Conservation (phyloP, 495 filamentous ascomycete species). For the Penicillium herquei region DNA sequence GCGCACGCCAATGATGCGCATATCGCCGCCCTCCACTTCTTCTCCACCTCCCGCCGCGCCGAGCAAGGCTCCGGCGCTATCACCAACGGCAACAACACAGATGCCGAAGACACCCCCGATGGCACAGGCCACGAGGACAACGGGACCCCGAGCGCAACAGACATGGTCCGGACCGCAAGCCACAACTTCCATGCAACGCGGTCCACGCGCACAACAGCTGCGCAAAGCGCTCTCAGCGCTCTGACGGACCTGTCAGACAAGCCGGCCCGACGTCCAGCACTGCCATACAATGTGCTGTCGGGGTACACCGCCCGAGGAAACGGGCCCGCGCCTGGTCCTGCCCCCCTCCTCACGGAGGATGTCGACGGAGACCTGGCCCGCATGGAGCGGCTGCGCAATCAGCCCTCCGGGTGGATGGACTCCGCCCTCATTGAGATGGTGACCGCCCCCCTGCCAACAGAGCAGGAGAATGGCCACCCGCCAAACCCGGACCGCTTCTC, state of each 20-base stretch:
- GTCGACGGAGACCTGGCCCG: constrained; percentile 58
- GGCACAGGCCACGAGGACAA: constrained; percentile 53
- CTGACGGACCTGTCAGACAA: constrained; percentile 65
- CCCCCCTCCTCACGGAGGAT: constrained; percentile 55
- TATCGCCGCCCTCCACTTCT: constrained; percentile 59
- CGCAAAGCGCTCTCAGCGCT: constrained; percentile 55
- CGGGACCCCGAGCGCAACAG: constrained; percentile 52
- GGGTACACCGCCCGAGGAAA: constrained; percentile 48
- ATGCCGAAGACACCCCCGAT: constrained; percentile 44
- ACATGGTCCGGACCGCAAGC: constrained; percentile 71
- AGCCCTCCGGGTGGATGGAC: constrained; percentile 40
- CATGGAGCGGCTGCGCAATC: constrained; percentile 46
- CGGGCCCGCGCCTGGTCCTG: constrained; percentile 48
- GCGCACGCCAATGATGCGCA: constrained; percentile 71
- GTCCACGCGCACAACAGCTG: constrained; percentile 58
- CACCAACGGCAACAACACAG: constrained; percentile 47
- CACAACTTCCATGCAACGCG: constrained; percentile 66
- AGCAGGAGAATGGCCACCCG: constrained; percentile 30
- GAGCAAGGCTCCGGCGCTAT: constrained; percentile 39
- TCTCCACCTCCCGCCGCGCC: constrained; percentile 50
- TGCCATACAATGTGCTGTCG: constrained; percentile 58
- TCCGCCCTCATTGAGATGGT: constrained; percentile 35
- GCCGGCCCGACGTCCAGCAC: constrained; percentile 58
- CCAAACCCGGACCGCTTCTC: constrained; percentile 37
- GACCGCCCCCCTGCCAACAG: constrained; percentile 28